A percentile compares a stretch with the other conserved stretches of the same genome.
These are phyloP conservation scores for Thielaviopsis punctulata DNA, from an alignment of 2,329 filamentous ascomycete species.

Conservation along the genomic window DNA sequence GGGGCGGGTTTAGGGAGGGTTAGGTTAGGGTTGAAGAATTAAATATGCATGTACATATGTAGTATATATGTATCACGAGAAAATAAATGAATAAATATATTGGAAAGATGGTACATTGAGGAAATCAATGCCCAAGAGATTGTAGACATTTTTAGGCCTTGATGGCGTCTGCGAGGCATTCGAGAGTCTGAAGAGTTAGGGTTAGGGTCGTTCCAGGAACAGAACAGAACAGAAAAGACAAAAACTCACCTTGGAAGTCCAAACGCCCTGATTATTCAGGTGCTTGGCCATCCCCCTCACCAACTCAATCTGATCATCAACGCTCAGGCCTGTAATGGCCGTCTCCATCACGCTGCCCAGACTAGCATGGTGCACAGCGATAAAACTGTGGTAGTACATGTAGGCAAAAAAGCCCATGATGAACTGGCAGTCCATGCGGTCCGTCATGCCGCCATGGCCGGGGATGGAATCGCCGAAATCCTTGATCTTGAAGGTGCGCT, in stretches of 20 bases:
- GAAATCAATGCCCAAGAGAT: neutral
- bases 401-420: constrained; percentile 99
- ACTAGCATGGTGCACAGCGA: constrained; percentile 70
- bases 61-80: neutral
- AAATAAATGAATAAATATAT: too few species aligned
- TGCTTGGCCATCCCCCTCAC: constrained; percentile 47
- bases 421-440: constrained; percentile 99
- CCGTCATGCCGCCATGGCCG: constrained; percentile 92
- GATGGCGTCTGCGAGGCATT: too few species aligned
- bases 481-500: constrained; percentile 99
- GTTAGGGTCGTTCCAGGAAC: neutral
- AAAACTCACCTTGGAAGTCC: constrained; percentile 23
- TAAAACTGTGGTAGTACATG: constrained; percentile 97
- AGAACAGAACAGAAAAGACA: neutral
- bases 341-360: constrained; percentile 80
- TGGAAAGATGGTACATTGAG: too few species aligned
- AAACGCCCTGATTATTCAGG: constrained; percentile 44
- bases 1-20: neutral
- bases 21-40: too few species aligned
- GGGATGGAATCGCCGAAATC: constrained; percentile 98
- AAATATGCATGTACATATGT: neutral
- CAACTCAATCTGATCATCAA: constrained; percentile 79
- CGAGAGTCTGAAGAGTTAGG: neutral
- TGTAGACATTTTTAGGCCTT: too few species aligned
- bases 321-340: constrained; percentile 72